Evolutionary conservation across 768 basidiomycete genomes (phyloP).

Genomic region (Auricularia sp.): DNA sequence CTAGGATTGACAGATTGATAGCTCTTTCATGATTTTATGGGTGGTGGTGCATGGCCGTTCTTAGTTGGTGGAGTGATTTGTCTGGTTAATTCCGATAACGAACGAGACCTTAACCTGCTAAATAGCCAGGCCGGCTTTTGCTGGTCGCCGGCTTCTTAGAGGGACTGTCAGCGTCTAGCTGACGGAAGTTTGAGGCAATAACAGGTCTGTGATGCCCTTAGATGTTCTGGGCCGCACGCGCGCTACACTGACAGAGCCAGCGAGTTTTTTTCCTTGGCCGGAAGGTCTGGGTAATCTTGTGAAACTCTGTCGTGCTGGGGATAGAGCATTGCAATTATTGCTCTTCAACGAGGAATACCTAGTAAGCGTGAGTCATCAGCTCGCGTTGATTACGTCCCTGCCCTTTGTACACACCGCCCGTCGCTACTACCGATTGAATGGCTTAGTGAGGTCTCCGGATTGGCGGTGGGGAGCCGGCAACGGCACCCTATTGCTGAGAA

Average conservation of each 20-base stretch:
- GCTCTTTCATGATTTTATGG: constrained; percentile 79
- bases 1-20: no score
- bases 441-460: no score
- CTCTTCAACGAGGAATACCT: constrained; percentile 87
- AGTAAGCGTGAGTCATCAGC: no score
- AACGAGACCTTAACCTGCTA: constrained; percentile 91
- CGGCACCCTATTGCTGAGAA: no score
- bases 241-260: constrained; percentile 86
- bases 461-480: no score
- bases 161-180: constrained; percentile 73
- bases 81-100: constrained; percentile 95
- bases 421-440: no score
- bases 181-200: constrained; percentile 84
- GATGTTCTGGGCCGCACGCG: constrained; percentile 83
- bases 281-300: constrained; percentile 35
- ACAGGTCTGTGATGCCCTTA: constrained; percentile 88
- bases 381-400: no score
- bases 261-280: constrained; percentile 27
- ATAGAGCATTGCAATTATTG: constrained; percentile 88
- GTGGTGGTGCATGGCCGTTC: constrained; percentile 86
- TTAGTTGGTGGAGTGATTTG: constrained; percentile 91
- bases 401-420: no score
- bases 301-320: constrained; percentile 74
- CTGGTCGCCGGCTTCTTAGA: constrained; percentile 76
- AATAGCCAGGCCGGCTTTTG: constrained; percentile 73